Percentiles rank a stretch among this genome's conserved stretches.
These are phyloP conservation scores for Strobilomyces echinocephalus DNA, from an alignment of 768 basidiomycete species.

Conservation along the genomic window DNA sequence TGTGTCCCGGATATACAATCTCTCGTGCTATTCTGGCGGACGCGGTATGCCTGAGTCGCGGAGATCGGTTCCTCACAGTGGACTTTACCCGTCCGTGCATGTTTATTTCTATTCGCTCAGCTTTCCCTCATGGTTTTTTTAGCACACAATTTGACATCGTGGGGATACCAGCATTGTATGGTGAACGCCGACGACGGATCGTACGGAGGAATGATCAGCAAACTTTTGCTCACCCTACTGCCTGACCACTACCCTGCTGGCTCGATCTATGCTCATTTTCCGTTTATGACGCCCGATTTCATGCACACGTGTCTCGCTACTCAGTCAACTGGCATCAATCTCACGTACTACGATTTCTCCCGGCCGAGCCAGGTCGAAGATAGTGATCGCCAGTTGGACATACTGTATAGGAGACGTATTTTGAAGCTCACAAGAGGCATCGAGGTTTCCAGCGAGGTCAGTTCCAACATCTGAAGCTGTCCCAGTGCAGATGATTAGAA, in stretches of 20 bases:
- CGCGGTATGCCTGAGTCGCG: conserved; percentile 69
- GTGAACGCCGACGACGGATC: conserved; percentile 62
- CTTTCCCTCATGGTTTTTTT: conserved; percentile 6
- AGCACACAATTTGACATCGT: conserved; percentile 73
- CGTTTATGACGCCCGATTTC: conserved; percentile 60
- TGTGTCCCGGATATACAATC: conserved; percentile 81
- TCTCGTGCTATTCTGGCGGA: conserved; percentile 81
- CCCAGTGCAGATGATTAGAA: background rate
- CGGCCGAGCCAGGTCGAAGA: conserved; percentile 35
- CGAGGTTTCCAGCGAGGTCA: conserved; percentile 10
- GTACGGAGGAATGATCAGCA: conserved; percentile 70
- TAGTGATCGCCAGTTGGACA: background rate
- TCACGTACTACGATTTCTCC: conserved; percentile 54
- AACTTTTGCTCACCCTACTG: conserved; percentile 66
- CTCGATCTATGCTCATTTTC: conserved; percentile 75
- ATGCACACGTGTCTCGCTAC: conserved; percentile 41
- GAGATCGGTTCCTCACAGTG: conserved; percentile 74
- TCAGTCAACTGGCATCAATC: conserved; percentile 19
- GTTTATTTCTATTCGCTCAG: background rate
- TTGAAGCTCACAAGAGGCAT: conserved; percentile 13
- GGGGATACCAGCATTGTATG: conserved; percentile 75
- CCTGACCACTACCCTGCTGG: conserved; percentile 63
- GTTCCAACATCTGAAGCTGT: background rate
- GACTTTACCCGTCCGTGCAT: conserved; percentile 66
- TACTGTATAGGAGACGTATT: conserved; percentile 16